Conservation (phyloP, 1,284 basidiomycete genomes). For the Rhodotorula sp. region DNA sequence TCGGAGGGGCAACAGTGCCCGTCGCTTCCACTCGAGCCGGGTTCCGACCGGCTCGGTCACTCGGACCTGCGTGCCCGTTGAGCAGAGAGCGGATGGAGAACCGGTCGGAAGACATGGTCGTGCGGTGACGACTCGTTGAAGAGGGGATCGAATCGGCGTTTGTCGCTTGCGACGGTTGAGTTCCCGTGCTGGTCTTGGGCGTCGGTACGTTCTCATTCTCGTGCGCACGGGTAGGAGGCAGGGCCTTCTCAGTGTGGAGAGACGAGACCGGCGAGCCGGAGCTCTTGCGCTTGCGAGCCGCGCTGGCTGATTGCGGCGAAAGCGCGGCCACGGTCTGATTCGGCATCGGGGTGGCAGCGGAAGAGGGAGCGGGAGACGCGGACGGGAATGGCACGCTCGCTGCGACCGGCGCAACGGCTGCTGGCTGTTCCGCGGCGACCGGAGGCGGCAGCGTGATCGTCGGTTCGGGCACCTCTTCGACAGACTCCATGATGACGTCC, state of each 20-base stretch:
- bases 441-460: background rate
- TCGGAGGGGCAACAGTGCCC: background rate
- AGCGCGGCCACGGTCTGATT: background rate
- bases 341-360: constrained; percentile 13
- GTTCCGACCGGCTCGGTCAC: constrained; percentile 1
- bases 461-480: constrained; percentile 12
- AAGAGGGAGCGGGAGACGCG: background rate
- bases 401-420: background rate
- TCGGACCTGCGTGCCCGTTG: constrained; percentile 44
- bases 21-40: background rate
- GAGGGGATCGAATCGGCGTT: constrained; percentile 44
- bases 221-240: constrained; percentile 9
- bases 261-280: constrained; percentile 32
- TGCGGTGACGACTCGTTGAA: constrained; percentile 55
- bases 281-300: constrained; percentile 39
- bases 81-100: constrained; percentile 69
- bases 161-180: constrained; percentile 20
- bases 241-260: constrained; percentile 33
- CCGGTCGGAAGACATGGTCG: constrained; percentile 68
- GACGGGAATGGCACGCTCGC: constrained; percentile 1
- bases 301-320: background rate
- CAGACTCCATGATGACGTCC: constrained; percentile 31
- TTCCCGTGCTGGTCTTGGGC: constrained; percentile 27
- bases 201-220: constrained; percentile 21
- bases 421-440: background rate